phyloP scores from a whole-genome alignment of 768 basidiomycete genomes.

The Dictyophora rubrovolvata region DNA sequence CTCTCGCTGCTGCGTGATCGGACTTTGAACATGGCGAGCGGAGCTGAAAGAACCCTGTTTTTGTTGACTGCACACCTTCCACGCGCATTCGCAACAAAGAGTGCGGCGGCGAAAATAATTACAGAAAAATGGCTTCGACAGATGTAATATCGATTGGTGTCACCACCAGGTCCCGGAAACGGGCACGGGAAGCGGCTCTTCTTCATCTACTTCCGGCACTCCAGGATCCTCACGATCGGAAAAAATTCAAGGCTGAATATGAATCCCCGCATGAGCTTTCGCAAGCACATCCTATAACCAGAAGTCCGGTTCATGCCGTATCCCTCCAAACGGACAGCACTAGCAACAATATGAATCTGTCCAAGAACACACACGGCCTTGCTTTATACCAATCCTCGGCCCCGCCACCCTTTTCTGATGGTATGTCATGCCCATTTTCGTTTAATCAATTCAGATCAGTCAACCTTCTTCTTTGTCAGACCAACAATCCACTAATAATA shows the following conservation, averaged over 20 bases:
- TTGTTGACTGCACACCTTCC: neutral
- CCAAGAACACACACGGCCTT: neutral
- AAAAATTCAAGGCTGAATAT: neutral
- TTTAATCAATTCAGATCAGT: neutral
- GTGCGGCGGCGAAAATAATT: neutral
- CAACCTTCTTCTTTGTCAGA: neutral
- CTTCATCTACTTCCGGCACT: neutral
- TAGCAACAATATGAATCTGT: neutral
- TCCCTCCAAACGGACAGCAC: neutral
- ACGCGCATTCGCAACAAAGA: neutral
- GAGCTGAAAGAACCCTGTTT: neutral
- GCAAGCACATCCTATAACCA: neutral
- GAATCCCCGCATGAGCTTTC: neutral
- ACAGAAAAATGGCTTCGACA: slow-evolving; percentile 1
- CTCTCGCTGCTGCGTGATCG: neutral
- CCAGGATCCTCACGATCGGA: slow-evolving; percentile 2
- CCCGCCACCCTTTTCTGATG: neutral
- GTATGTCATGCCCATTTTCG: neutral
- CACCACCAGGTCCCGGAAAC: neutral
- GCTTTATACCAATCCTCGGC: neutral
- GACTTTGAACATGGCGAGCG: neutral
- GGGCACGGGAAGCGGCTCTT: neutral
- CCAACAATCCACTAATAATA: neutral
- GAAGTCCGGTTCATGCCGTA: slow-evolving; percentile 1
- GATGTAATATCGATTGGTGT: neutral